Base-by-base conservation (phyloP, 257 asterid genomes). In the Jasminum sambac region DNA sequence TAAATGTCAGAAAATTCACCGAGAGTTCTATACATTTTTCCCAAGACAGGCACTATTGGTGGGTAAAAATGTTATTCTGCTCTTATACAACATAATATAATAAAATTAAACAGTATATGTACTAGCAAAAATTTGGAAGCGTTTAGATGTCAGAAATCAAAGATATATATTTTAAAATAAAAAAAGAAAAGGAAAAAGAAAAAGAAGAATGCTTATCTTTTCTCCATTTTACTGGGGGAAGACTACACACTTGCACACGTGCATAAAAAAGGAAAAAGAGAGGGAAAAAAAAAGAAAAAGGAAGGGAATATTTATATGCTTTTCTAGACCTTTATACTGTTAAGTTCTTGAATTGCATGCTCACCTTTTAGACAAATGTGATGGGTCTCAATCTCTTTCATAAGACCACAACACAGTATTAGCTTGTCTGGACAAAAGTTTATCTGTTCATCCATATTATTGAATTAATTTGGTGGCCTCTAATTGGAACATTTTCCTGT, bases 401-500 rank as follows among this genome's bases (percentile, higher is more conserved):
- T 55, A 55, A 55, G 14, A 62, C 36, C 43, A 48, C 5, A 63
- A 43, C 62, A 11, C 55, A 71, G 8, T 14, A 17, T 13, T 11
- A 38, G 62, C 11, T 67, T 34, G 11, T 25, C 13, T 39, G 21
- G n/a, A 38, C 36, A 16, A 64, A 16, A 48, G 50, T 11, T 50
- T 48, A 21, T 16, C 55, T 50, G 36, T 16, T 73, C 38, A 52
- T 52, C 17, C 21, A 19, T 55, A 21, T 55, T 23, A 19, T 55
- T 21, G 16, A 10, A 6, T 6, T 64, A 24, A 43, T 70, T 14
- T 44, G 55, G 24, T 62, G 67, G 69, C 57, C 43, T 61, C 34
- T 68, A 25, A 73, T 37, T 67, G 4, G 13, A 8, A 38, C n/a
- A 6, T 63, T 74, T 76, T 59, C 40, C 19, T 71, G 70, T 84